phyloP scores from a whole-genome alignment of 768 basidiomycete species.

The Russula virescens region DNA sequence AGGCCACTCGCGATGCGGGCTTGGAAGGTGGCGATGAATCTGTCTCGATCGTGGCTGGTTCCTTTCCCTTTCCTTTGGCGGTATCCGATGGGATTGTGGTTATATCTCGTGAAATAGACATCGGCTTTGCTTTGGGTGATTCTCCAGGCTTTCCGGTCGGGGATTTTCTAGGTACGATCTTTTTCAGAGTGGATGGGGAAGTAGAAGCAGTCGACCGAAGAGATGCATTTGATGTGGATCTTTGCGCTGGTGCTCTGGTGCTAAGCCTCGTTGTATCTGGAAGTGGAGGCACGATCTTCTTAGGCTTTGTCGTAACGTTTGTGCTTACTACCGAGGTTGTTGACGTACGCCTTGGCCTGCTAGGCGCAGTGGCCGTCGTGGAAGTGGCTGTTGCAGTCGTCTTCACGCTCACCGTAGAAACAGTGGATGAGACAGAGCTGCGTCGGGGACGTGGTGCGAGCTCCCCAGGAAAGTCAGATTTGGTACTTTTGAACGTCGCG shows the following conservation, averaged over 20 bases:
- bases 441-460: constrained; percentile 31
- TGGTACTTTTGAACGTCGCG: constrained; percentile 43
- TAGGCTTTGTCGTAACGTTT: constrained; percentile 18
- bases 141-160: constrained; percentile 6
- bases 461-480: constrained; percentile 34
- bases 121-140: constrained; percentile 10
- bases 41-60: constrained; percentile 20
- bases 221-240: constrained; percentile 17
- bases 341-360: constrained; percentile 20
- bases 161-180: constrained; percentile 21
- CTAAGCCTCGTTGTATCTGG: constrained; percentile 16
- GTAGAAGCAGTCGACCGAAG: constrained; percentile 23
- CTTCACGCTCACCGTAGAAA: constrained; percentile 30
- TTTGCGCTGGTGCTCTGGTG: constrained; percentile 1
- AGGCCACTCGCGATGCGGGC: background rate
- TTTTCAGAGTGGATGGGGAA: constrained; percentile 23
- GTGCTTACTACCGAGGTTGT: constrained; percentile 18
- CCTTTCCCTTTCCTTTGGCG: constrained; percentile 23
- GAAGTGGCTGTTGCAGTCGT: constrained; percentile 29
- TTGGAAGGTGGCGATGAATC: background rate
- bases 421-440: constrained; percentile 31
- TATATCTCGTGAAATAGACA: background rate
- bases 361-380: constrained; percentile 12
- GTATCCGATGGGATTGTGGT: background rate
- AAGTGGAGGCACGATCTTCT: constrained; percentile 18